Conservation (phyloP, 2,329 filamentous ascomycete genomes). For the Cladophialophora yegresii region DNA sequence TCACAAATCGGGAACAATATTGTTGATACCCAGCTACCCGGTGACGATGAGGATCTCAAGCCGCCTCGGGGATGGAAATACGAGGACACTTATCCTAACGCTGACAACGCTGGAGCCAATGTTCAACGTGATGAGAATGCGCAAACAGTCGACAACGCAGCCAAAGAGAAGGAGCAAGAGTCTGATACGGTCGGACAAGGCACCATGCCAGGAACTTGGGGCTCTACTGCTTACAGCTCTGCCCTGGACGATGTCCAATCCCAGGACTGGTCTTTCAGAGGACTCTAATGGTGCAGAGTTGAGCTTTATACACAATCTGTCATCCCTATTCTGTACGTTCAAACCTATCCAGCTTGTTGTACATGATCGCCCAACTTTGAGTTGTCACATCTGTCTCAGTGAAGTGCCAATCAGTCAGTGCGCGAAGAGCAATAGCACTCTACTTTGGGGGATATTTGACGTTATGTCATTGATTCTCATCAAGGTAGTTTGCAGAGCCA, state of each 20-base stretch:
- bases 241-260: conserved; percentile 26
- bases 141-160: background rate
- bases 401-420: conserved; percentile 38
- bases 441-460: conserved; percentile 21
- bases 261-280: conserved; percentile 35
- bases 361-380: conserved; percentile 35
- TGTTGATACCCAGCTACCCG: conserved; percentile 36
- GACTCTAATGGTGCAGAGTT: conserved; percentile 14
- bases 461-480: conserved; percentile 31
- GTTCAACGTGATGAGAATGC: background rate
- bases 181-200: background rate
- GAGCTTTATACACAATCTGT: background rate
- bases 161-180: background rate
- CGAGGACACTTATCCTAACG: conserved; percentile 16
- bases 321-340: background rate
- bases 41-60: conserved; percentile 37
- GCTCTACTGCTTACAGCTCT: conserved; percentile 21
- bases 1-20: conserved; percentile 37
- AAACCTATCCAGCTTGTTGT: background rate
- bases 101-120: background rate
- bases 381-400: conserved; percentile 37
- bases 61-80: conserved; percentile 34
- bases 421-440: conserved; percentile 35
- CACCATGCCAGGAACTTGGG: conserved; percentile 21
- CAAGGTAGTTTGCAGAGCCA: conserved; percentile 25